These are phyloP conservation scores for Ustilago hordei DNA, from an alignment of 1,284 basidiomycete genomes.

Conservation along the genomic window DNA sequence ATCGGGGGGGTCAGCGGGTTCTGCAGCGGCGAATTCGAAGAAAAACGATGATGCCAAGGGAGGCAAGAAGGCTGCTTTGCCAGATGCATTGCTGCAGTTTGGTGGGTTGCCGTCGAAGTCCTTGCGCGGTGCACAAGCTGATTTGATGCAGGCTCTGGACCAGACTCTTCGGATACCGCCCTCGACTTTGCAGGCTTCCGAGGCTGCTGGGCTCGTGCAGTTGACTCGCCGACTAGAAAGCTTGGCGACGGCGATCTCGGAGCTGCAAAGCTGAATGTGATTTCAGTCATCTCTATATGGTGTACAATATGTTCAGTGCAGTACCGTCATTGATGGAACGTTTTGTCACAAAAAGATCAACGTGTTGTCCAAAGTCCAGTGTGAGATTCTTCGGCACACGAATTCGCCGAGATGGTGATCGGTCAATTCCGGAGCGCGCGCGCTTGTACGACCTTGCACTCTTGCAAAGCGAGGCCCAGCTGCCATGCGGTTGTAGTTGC, in stretches of 20 bases:
- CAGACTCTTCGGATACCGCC: constrained; percentile 11
- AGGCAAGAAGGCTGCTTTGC: constrained; percentile 1
- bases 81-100: constrained; percentile 49
- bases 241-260: constrained; percentile 14
- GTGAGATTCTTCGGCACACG: not conserved
- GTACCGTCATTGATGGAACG: not conserved
- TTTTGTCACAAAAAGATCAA: not conserved
- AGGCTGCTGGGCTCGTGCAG: constrained; percentile 13
- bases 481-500: not conserved
- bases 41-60: not conserved
- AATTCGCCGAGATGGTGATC: not conserved
- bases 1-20: not conserved
- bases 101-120: constrained; percentile 45
- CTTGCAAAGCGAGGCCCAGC: not conserved
- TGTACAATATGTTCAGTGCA: too few species aligned
- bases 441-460: not conserved
- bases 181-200: too few species aligned
- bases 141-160: constrained; percentile 34
- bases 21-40: not conserved
- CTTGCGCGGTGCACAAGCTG: constrained; percentile 41
- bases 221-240: constrained; percentile 13
- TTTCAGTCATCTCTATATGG: too few species aligned
- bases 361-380: not conserved
- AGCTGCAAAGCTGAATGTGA: not conserved
- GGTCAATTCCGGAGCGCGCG: not conserved